Conservation (phyloP, 441 rosid genomes). For the Populus hybrid region DNA sequence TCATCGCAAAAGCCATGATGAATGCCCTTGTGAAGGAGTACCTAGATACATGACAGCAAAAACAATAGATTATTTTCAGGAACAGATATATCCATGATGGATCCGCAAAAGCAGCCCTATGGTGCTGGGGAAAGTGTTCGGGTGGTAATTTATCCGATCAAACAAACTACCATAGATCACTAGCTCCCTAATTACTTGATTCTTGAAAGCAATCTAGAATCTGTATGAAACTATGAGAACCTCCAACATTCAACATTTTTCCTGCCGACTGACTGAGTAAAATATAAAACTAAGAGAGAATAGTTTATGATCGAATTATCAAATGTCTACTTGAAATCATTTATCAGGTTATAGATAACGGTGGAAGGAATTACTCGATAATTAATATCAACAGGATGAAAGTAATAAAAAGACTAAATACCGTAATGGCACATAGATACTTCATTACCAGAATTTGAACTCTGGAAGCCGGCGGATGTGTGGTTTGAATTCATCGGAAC, state of each 20-base stretch:
- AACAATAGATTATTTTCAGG: background rate
- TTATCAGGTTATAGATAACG: background rate
- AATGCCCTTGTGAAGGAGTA: conserved; percentile 60
- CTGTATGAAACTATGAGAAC: background rate
- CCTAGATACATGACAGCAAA: conserved; percentile 34
- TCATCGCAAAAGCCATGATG: conserved; percentile 68
- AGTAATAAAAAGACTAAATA: too few species aligned
- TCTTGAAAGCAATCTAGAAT: background rate
- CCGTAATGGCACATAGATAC: background rate
- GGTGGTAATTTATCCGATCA: too few species aligned
- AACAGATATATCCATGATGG: background rate
- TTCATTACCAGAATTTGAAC: conserved; percentile 26
- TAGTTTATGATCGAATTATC: background rate
- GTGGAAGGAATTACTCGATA: background rate
- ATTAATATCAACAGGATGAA: background rate
- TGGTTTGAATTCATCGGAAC: conserved; percentile 24
- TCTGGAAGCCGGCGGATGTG: conserved; percentile 26
- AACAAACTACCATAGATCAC: too few species aligned
- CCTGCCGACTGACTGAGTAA: background rate
- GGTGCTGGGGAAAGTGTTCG: too few species aligned
- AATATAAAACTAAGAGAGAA: background rate
- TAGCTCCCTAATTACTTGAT: too few species aligned
- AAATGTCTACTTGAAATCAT: background rate
- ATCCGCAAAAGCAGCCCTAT: background rate
- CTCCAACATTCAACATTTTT: too few species aligned